A percentile compares a stretch with the other conserved stretches of the same genome.
These are phyloP conservation scores for Neocucurbitaria cava DNA, from an alignment of 2,329 filamentous ascomycete genomes.

Conservation along the genomic window DNA sequence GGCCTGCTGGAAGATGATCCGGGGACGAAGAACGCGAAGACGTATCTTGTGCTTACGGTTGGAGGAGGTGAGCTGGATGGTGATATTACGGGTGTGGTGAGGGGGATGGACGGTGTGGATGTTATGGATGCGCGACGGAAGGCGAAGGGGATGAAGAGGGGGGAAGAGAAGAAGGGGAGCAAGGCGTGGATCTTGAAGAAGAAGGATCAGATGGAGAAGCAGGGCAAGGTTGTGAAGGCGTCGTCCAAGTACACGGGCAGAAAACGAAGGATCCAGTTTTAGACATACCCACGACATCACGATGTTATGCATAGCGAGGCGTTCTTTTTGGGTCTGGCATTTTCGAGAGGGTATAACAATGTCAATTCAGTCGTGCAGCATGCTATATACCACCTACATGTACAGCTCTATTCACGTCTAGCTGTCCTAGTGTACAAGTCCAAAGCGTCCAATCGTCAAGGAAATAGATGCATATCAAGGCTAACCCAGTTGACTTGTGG, in stretches of 20 bases:
- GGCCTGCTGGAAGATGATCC: slow-evolving; percentile 95
- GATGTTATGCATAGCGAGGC: slow-evolving; percentile 46
- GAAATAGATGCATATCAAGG: slow-evolving; percentile 15
- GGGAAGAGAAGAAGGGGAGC: slow-evolving; percentile 76
- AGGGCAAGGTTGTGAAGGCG: slow-evolving; percentile 92
- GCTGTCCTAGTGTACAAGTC: slow-evolving; percentile 41
- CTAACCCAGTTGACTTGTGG: slow-evolving; percentile 11
- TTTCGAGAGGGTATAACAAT: slow-evolving; percentile 35
- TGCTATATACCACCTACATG: slow-evolving; percentile 52
- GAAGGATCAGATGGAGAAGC: slow-evolving; percentile 91
- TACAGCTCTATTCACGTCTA: slow-evolving; percentile 49
- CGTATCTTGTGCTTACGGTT: slow-evolving; percentile 94
- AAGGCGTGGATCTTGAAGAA: slow-evolving; percentile 85
- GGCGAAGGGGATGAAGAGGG: slow-evolving; percentile 60
- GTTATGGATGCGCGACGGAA: slow-evolving; percentile 67
- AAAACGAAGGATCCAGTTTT: slow-evolving; percentile 82
- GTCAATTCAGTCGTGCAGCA: slow-evolving; percentile 46
- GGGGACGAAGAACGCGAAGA: slow-evolving; percentile 93
- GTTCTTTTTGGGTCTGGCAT: slow-evolving; percentile 32
- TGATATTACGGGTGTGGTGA: slow-evolving; percentile 90
- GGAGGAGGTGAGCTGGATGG: slow-evolving; percentile 69
- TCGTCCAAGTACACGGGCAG: slow-evolving; percentile 93
- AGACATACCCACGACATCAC: slow-evolving; percentile 35
- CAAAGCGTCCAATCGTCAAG: slow-evolving; percentile 33
- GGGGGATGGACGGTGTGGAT: slow-evolving; percentile 84